These are phyloP conservation scores for Colletotrichum simmondsii DNA, from an alignment of 2,329 filamentous ascomycete genomes.

Conservation along the genomic window DNA sequence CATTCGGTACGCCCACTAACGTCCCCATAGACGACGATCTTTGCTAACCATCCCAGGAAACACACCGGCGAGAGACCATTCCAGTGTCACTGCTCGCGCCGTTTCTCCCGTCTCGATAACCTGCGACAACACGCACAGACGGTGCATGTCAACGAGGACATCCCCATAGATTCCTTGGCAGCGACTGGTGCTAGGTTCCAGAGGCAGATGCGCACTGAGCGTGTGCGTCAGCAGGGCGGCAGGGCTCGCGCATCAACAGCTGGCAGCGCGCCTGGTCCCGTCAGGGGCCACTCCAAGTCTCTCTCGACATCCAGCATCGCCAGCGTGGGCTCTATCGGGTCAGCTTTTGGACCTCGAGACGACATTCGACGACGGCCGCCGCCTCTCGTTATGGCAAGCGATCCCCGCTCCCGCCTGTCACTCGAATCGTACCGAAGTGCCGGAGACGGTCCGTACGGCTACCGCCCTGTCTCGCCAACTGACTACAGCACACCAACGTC, in stretches of 20 bases:
- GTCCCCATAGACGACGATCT: background rate
- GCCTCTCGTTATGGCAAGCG: conserved; percentile 82
- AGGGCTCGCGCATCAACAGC: conserved; percentile 82
- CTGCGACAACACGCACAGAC: conserved; percentile 96
- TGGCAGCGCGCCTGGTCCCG: conserved; percentile 76
- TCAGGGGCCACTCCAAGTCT: conserved; percentile 84
- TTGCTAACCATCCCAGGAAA: conserved; percentile 68
- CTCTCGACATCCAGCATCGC: conserved; percentile 89
- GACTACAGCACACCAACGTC: conserved; percentile 88
- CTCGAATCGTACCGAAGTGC: conserved; percentile 76
- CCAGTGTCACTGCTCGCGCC: conserved; percentile 91
- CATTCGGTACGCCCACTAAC: conserved; percentile 73
- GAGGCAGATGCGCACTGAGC: conserved; percentile 88
- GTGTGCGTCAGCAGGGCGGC: conserved; percentile 78
- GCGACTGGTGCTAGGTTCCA: conserved; percentile 94
- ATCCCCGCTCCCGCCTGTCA: conserved; percentile 73
- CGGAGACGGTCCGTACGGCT: conserved; percentile 73
- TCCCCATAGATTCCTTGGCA: conserved; percentile 91
- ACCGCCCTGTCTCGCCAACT: conserved; percentile 74
- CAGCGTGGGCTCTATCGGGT: conserved; percentile 75
- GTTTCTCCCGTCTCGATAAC: conserved; percentile 95
- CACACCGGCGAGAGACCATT: conserved; percentile 98
- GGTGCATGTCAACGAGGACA: conserved; percentile 97
- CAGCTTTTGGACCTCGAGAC: conserved; percentile 73
- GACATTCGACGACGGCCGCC: conserved; percentile 80